Base-by-base conservation (phyloP, 129 eudicot genomes). In the Escallonia herrerae region DNA sequence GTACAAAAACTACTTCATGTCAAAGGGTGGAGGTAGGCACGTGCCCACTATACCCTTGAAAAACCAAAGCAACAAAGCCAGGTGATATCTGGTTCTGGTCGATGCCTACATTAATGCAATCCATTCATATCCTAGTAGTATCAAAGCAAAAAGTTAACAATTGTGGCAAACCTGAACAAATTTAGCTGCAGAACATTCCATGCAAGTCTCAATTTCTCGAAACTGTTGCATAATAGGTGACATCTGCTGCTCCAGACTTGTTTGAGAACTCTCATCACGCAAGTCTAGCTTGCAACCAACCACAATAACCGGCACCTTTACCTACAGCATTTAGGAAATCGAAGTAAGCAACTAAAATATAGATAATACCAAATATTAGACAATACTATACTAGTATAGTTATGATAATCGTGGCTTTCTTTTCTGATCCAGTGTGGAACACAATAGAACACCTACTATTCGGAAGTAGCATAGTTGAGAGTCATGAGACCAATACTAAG, bases 171-270 rank as follows among this genome's bases (percentile, higher is more conserved):
- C 99, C 99, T 93, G 96, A 38, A 93, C 80, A 73, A 83, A 73
- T 72, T 83, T 89, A 69, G 87, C 87, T 62, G 96, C 99, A 44
- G 99, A 89, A 78, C 99, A 93, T 78, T 93, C 99, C 68, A 93
- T 86, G 60, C 99, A 93, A 15, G 99, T 93, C 82, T 93, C 99
- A 58, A 93, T 93, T 81, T 88, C 99, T 68, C 91, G 81, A 78
- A 85, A 93, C 72, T 84, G 81, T 66, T 86, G 95, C 99, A 93
- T 93, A 54, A 85, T 77, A 5, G 96, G 99, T 37, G 85, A 76
- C 96, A 88, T 88, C 69, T 77, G 77, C 74, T 75, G 84, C 75
- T 85, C 95, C 54, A 88, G 70, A 63, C 82, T 88, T 69, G 77
- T 77, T 44, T 84, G 86, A 57, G 77, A 76, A 43, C 81, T 83